Evolutionary conservation across 345 rosid genomes (phyloP), one percentile per base, ranked within the genome.

Genomic region (Populus alba): DNA sequence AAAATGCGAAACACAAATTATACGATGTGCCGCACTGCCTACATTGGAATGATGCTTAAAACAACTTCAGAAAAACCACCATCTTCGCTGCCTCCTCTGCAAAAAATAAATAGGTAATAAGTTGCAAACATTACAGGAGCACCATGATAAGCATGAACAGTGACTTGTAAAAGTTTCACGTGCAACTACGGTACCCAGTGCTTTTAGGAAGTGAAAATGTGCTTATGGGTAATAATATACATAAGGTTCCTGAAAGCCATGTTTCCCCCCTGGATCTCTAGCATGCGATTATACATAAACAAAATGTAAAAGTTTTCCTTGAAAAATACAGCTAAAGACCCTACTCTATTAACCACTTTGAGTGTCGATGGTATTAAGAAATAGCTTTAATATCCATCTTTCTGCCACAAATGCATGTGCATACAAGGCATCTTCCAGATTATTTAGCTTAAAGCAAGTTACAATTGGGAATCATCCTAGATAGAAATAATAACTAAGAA

Each of bases 41-140:
- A 7, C 23, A 31, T 8, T 11, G 31, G 15, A 57, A 45, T 27
- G 25, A 17, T 29, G 69, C 43, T 43, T 15, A 66, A 37, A 39
- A 43, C 41, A 47, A 4, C 73, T 68, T 89, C 81, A 93, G 83
- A 93, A 91, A 80, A 90, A 85, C 92, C 92, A 91, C 96, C 96
- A 91, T 83, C 91, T 89, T 74, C 77, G 84, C 62, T 66, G 85
- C 71, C 87, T 79, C 79, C 79, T 82, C 94, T 90, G 92, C 33
- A 76, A 65, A 65, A 77, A 38, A 78, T 33, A 67, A 8, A 22
- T 18, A 68, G 75, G 71, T 25, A 12, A 17, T 8, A 55, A 45
- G 55, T 51, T 15, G 47, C 37, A 39, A 73, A 33, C 43, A 61
- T 67, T 23, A 41, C 67, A 20, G 15, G 63, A 15, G 45, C 43